These are phyloP conservation scores for Taphrina betulina DNA, from an alignment of 1,139 yeast genomes.

Conservation along the genomic window DNA sequence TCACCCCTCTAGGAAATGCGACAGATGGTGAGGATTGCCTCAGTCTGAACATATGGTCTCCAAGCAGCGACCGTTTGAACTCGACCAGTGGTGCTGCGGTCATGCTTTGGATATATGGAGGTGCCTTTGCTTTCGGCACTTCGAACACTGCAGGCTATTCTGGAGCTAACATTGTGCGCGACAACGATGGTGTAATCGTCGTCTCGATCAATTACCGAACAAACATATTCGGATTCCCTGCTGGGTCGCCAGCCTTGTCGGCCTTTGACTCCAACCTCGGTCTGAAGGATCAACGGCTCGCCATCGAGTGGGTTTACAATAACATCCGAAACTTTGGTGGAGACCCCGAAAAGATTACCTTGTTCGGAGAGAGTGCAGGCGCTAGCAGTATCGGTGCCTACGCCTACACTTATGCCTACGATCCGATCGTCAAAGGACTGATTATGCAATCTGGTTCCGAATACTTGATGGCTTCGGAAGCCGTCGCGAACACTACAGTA, in stretches of 20 bases:
- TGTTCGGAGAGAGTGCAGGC: slow-evolving; percentile 48
- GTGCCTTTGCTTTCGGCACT: slow-evolving; percentile 26
- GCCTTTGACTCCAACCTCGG: slow-evolving; percentile 43
- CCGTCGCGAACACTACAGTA: slow-evolving; percentile 6
- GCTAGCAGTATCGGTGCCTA: slow-evolving; percentile 39
- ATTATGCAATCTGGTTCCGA: slow-evolving; percentile 32
- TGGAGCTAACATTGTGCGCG: slow-evolving; percentile 14
- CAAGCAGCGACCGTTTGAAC: slow-evolving; percentile 8
- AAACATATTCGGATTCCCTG: slow-evolving; percentile 24
- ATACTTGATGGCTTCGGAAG: slow-evolving; percentile 17
- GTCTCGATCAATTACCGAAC: slow-evolving; percentile 23
- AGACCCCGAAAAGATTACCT: slow-evolving; percentile 43
- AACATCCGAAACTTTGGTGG: slow-evolving; percentile 47
- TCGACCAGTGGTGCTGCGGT: slow-evolving; percentile 23
- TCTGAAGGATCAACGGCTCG: slow-evolving; percentile 44
- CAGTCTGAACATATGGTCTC: slow-evolving; percentile 29
- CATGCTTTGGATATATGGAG: slow-evolving; percentile 26
- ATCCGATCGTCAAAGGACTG: slow-evolving; percentile 27
- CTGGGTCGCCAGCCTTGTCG: slow-evolving; percentile 31
- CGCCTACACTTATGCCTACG: slow-evolving; percentile 18
- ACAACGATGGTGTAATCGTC: slow-evolving; percentile 19
- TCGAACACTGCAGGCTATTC: slow-evolving; percentile 21
- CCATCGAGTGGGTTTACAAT: slow-evolving; percentile 46
- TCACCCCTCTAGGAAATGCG: slow-evolving; percentile 11
- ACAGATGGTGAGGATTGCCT: slow-evolving; percentile 32